Percentiles rank a stretch among this genome's conserved stretches.
phyloP scores from a whole-genome alignment of 805 yeast genomes.

The Kodamaea kakaduensis region DNA sequence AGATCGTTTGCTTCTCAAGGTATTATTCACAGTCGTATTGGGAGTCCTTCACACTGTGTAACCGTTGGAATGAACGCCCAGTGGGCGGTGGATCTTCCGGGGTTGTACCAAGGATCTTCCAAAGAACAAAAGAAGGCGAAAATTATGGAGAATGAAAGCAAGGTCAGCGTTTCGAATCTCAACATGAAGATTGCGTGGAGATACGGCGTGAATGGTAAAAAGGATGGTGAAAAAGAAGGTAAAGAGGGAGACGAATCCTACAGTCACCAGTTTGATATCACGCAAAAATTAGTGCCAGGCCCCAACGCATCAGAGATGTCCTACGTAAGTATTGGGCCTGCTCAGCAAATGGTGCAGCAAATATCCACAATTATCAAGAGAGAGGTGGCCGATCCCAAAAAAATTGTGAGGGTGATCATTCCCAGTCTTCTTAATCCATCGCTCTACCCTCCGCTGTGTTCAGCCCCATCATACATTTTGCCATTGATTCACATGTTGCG shows the following conservation, averaged over 20 bases:
- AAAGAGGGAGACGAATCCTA: conserved; percentile 46
- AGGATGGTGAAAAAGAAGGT: conserved; percentile 22
- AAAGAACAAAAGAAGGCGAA: conserved; percentile 61
- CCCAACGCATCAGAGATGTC: conserved; percentile 61
- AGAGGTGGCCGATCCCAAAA: conserved; percentile 37
- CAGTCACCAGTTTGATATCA: conserved; percentile 69
- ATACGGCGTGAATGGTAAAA: conserved; percentile 49
- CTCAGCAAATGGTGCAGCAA: conserved; percentile 29
- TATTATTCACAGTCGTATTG: conserved; percentile 55
- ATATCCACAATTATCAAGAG: conserved; percentile 36
- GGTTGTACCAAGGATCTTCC: conserved; percentile 63
- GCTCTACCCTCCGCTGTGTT: conserved; percentile 51
- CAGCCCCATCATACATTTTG: conserved; percentile 45
- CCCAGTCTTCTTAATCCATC: conserved; percentile 84
- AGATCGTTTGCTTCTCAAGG: conserved; percentile 79
- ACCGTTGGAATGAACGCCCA: conserved; percentile 54
- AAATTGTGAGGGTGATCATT: conserved; percentile 59
- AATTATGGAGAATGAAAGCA: conserved; percentile 54
- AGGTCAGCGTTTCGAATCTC: conserved; percentile 66
- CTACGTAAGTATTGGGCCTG: conserved; percentile 40
- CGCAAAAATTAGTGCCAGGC: conserved; percentile 63
- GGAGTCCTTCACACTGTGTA: conserved; percentile 49
- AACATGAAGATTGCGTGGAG: conserved; percentile 91
- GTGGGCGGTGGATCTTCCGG: conserved; percentile 75
- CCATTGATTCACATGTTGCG: conserved; percentile 62